Conservation (phyloP, 2,329 filamentous ascomycete species). For the Microcyclosporella mali region DNA sequence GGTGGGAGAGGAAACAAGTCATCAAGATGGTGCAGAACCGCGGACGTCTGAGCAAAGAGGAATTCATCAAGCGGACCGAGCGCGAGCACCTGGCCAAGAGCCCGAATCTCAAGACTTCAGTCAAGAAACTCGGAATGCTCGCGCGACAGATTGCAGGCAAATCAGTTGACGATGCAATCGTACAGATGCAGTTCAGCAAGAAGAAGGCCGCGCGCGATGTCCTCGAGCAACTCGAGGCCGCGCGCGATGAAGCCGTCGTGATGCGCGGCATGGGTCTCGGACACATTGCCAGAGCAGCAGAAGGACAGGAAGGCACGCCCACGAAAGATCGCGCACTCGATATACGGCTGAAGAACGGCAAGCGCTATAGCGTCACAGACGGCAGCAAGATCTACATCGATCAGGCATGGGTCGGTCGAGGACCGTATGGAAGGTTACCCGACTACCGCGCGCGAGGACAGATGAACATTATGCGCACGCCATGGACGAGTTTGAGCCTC, state of each 20-base stretch:
- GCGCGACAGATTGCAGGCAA: slow-evolving; percentile 88
- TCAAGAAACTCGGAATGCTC: slow-evolving; percentile 86
- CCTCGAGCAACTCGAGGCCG: slow-evolving; percentile 67
- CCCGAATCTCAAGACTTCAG: slow-evolving; percentile 69
- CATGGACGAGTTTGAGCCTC: slow-evolving; percentile 68
- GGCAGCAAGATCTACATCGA: slow-evolving; percentile 82
- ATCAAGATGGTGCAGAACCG: slow-evolving; percentile 65
- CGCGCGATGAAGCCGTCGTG: slow-evolving; percentile 73
- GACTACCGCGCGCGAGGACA: slow-evolving; percentile 73
- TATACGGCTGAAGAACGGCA: slow-evolving; percentile 70
- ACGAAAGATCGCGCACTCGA: slow-evolving; percentile 33
- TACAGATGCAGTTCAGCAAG: slow-evolving; percentile 91
- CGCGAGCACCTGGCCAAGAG: slow-evolving; percentile 56
- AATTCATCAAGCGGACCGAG: slow-evolving; percentile 63
- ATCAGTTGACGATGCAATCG: slow-evolving; percentile 84
- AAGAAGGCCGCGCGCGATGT: slow-evolving; percentile 87
- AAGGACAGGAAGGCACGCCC: slow-evolving; percentile 1
- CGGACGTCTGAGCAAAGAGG: slow-evolving; percentile 59
- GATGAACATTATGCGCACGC: slow-evolving; percentile 61
- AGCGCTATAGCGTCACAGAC: slow-evolving; percentile 63
- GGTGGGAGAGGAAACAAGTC: slow-evolving; percentile 80
- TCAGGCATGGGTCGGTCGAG: slow-evolving; percentile 86
- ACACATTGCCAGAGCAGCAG: slow-evolving; percentile 17
- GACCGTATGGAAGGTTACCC: slow-evolving; percentile 53
- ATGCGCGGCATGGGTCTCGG: slow-evolving; percentile 76